Evolutionary conservation across 306 rosid species (phyloP).

Genomic region (Ormosia emarginata): DNA sequence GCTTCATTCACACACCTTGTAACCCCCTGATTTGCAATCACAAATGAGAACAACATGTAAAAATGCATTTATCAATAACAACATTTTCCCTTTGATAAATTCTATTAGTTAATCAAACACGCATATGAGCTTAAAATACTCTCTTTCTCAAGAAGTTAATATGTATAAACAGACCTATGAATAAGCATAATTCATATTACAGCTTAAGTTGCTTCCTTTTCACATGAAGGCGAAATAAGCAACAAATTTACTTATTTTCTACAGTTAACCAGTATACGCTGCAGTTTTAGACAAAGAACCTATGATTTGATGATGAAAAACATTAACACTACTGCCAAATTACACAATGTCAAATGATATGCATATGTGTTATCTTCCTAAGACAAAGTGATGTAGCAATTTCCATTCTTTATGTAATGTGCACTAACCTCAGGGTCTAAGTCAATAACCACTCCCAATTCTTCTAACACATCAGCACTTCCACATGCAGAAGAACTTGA

Average conservation of each 20-base stretch:
- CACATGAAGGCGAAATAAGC: neutral
- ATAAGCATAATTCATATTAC: neutral
- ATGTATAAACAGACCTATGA: neutral
- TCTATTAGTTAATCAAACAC: neutral
- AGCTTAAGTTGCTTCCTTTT: neutral
- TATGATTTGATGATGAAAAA: neutral
- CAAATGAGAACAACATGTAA: neutral
- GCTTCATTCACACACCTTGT: slow-evolving; percentile 64
- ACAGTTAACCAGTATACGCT: neutral
- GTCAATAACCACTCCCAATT: slow-evolving; percentile 67
- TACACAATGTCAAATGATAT: neutral
- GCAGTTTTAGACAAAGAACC: neutral
- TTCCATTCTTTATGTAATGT: neutral
- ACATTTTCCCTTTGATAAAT: neutral
- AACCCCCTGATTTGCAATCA: slow-evolving; percentile 56
- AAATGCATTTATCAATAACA: neutral
- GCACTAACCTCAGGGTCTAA: slow-evolving; percentile 66
- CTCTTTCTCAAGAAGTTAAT: neutral
- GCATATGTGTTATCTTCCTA: neutral
- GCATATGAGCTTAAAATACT: neutral
- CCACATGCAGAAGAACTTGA: slow-evolving; percentile 97
- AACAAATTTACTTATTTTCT: neutral
- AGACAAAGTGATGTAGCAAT: neutral
- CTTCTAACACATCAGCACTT: slow-evolving; percentile 94
- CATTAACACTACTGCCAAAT: neutral